Evolutionary conservation across 2,329 filamentous ascomycete genomes (phyloP).

Genomic region (Thelonectria olida): DNA sequence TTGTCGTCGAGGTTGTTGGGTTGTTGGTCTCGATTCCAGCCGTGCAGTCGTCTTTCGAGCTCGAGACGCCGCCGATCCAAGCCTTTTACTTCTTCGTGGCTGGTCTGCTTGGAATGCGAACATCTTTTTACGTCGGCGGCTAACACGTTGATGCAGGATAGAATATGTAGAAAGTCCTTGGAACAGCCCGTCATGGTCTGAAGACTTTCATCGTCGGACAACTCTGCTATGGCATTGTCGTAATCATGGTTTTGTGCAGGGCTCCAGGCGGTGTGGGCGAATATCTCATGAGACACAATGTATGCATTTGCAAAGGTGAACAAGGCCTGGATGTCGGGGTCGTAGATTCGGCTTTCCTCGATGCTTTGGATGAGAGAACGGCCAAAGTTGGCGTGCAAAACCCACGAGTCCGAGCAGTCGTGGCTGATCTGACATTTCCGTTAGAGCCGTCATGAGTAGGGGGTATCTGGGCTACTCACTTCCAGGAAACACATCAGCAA

Average conservation of each 20-base stretch:
- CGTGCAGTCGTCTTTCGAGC: not conserved
- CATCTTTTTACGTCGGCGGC: not conserved
- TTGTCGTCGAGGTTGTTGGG: not conserved
- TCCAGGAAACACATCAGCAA: slow-evolving; percentile 5
- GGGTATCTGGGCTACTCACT: not conserved
- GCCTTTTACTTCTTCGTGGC: not conserved
- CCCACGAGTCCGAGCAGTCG: slow-evolving; percentile 41
- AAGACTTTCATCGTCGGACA: slow-evolving; percentile 23
- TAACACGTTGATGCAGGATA: slow-evolving; percentile 24
- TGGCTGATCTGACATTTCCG: slow-evolving; percentile 29
- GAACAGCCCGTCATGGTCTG: slow-evolving; percentile 30
- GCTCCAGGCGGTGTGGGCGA: slow-evolving; percentile 26
- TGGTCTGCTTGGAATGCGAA: not conserved
- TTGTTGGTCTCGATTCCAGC: not conserved
- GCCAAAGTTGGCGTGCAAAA: slow-evolving; percentile 38
- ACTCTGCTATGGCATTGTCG: not conserved
- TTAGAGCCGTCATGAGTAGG: not conserved
- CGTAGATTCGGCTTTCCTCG: not conserved
- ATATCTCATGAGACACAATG: slow-evolving; percentile 28
- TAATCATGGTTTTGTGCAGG: not conserved
- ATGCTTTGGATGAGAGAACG: slow-evolving; percentile 27
- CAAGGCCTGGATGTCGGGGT: slow-evolving; percentile 28
- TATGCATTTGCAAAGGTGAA: slow-evolving; percentile 39
- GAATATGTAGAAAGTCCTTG: slow-evolving; percentile 22
- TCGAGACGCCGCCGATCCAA: not conserved